Evolutionary conservation across 768 basidiomycete species (phyloP), one percentile per base, ranked within the genome.

Genomic region (Leucocoprinus sp.): DNA sequence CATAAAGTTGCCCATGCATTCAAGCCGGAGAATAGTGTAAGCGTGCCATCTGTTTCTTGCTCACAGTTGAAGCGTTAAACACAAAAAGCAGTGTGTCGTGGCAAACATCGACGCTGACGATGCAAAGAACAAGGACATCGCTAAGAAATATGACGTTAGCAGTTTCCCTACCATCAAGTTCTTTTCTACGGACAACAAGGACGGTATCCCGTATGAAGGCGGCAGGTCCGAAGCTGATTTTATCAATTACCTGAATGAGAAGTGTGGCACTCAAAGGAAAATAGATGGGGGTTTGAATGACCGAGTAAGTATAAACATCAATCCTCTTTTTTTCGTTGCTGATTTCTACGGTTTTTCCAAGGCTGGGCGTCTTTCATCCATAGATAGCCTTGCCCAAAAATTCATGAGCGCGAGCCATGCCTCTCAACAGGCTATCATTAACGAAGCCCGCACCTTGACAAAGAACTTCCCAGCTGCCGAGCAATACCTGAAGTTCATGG

Each of bases 161-260:
- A 78, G 82, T 49, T 99, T 80, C 79, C 96, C 96, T 0, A 98
- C 93, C 15, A 79, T 99, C 71, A 93, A 91, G 63, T 93, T 93
- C 72, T 96, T 92, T 80, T 74, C 87, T 52, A 82, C 82, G 53
- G 78, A 72, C 52, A 70, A 71, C 55, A 80, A 79, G 48, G 65
- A 75, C 48, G 74, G 78, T 8, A 67, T 81, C 39, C 67, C 64
- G 22, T 99, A 97, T 61, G 70, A 79, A 8, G 78, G 77, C 18
- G 79, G 71, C 28, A 77, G 95, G 46, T 68, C 72, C 1, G 89
- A 92, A 58, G 72, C 70, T 14, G 91, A 79, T 24, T 81, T 98
- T 52, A 76, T 88, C 43, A 61, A 64, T 8, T 95, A 75, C 71
- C 69, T 98, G 50, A 93, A 93, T 60, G 74, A 85, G 65, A 80